phyloP scores from a whole-genome alignment of 129 eudicot genomes.

The Chrysanthemum seticuspe region DNA sequence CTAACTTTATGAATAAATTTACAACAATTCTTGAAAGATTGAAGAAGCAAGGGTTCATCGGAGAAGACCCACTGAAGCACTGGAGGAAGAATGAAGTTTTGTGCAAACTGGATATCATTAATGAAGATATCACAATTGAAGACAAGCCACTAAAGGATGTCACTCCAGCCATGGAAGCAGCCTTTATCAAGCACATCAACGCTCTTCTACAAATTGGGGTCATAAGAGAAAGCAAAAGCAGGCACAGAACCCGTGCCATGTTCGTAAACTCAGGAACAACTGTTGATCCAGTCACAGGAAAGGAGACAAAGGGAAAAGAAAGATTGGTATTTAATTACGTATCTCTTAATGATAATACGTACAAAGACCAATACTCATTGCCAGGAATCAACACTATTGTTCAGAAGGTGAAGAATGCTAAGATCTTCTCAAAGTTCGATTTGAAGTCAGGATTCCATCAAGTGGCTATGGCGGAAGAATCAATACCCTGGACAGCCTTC shows the following conservation, averaged over 20 bases:
- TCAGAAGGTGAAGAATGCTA: background rate
- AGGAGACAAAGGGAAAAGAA: no score
- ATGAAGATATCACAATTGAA: background rate
- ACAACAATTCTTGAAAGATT: background rate
- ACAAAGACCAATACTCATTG: no score
- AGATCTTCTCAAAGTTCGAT: background rate
- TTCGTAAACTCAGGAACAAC: no score
- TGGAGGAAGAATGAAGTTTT: background rate
- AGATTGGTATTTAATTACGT: no score
- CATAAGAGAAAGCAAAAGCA: background rate
- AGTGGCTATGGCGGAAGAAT: background rate
- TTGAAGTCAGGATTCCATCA: background rate
- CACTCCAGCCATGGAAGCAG: no score
- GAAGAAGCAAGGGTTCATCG: background rate
- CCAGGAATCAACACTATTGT: no score
- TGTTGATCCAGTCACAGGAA: no score
- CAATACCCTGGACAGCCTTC: background rate
- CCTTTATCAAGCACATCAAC: background rate
- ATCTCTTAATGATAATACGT: no score
- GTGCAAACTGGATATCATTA: background rate
- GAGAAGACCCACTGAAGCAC: background rate
- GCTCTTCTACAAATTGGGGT: background rate
- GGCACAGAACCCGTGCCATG: no score
- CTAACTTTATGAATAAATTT: no score
- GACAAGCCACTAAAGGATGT: background rate